phyloP scores from a whole-genome alignment of 192 early-diverging fungal species.

The Coemansia sp. region DNA sequence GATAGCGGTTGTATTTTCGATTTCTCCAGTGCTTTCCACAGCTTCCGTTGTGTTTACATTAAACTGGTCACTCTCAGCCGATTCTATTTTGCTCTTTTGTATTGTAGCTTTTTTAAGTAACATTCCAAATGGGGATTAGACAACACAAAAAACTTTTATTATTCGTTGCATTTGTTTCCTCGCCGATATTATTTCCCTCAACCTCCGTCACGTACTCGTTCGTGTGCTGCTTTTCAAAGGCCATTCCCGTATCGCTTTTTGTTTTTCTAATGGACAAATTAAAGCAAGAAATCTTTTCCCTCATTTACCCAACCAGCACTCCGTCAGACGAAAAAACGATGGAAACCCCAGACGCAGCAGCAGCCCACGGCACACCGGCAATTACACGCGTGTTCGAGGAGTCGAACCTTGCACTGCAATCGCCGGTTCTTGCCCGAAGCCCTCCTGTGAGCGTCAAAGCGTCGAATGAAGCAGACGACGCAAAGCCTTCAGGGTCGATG shows the following conservation, averaged over 20 bases:
- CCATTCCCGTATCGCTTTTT: conserved; percentile 14
- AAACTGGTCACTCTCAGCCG: too few species aligned
- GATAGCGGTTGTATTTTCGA: too few species aligned
- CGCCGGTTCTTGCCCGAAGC: conserved; percentile 32
- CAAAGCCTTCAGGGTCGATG: conserved; percentile 6
- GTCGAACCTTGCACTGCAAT: conserved; percentile 24
- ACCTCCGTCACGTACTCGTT: conserved; percentile 19
- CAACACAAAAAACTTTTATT: conserved; percentile 18
- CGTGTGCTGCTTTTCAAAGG: not conserved
- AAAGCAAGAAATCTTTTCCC: conserved; percentile 12
- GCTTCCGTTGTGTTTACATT: too few species aligned
- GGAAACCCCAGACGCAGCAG: not conserved
- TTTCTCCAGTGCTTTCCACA: too few species aligned
- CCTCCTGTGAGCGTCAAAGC: conserved; percentile 1
- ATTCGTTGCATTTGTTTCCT: conserved; percentile 17
- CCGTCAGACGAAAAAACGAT: not conserved
- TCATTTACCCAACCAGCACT: conserved; percentile 4
- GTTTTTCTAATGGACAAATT: conserved; percentile 5
- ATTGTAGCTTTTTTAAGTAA: too few species aligned
- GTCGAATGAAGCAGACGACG: not conserved
- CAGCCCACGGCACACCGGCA: not conserved
- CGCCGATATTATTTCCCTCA: conserved; percentile 19
- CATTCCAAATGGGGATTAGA: conserved; percentile 18
- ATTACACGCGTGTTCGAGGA: conserved; percentile 8
- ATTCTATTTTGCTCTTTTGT: too few species aligned